Evolutionary conservation across 257 asterid species (phyloP), one percentile per base, ranked within the genome.

Genomic region (Ilex aquifolium): DNA sequence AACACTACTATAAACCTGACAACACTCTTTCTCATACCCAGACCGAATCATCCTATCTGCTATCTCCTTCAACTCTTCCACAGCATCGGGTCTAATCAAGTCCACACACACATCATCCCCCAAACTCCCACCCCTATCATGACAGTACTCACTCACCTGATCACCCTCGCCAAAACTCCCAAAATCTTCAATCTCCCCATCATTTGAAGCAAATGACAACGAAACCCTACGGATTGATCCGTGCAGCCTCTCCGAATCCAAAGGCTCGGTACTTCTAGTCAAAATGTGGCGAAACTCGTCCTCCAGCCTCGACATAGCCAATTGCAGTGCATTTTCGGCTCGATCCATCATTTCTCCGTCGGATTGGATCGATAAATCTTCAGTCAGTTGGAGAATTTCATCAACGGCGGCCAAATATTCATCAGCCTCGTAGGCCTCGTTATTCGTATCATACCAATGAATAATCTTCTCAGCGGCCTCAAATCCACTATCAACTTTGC

Each of bases 21-120:
- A 89, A 64, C 99, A 89, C 68, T 92, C 99, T 77, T 92, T 92
- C 21, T 89, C 99, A 64, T 92, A 92, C 53, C 96, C 95, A n/a
- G 95, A 79, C 48, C 91, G 86, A 68, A 92, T 82, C 97, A 92
- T 89, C 68, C 97, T 70, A 67, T 80, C 85, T 0, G 99, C 96
- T 62, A 92, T 92, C 77, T 80, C 99, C 58, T 77, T 77, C 58
- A 92, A 78, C 14, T 83, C 96, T 62, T 53, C 49, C 27, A 83
- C 78, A 10, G 95, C 84, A 67, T 92, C 95, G 6, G 86, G 88
- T 60, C 70, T 71, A 17, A 92, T 75, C 83, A 92, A 78, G 61
- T 89, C 95, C 32, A 85, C 79, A 1, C 86, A 77, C 67, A 82
- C 98, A 29, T 80, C 95, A 39, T 71, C 86, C 36, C 89, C 87